Conservation (phyloP, 495 filamentous ascomycete genomes). For the Aspergillus bridgeri region DNA sequence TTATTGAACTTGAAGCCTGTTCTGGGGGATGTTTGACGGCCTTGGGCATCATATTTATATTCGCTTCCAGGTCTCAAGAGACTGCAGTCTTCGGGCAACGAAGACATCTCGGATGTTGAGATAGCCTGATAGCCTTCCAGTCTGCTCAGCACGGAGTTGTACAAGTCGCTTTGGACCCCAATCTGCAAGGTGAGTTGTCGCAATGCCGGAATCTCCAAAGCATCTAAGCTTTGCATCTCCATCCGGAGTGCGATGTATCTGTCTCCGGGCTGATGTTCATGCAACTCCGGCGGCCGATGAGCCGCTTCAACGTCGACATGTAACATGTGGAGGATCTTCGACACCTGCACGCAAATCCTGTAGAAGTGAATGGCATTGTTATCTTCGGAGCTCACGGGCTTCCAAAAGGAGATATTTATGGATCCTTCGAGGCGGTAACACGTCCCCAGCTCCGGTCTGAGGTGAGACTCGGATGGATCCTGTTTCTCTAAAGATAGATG, state of each 20-base stretch:
- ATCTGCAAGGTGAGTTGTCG: neutral
- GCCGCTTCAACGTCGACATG: neutral
- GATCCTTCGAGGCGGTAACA: neutral
- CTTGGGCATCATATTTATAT: neutral
- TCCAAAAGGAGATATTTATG: constrained; percentile 1
- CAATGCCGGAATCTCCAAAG: neutral
- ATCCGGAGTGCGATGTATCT: neutral
- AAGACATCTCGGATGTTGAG: neutral
- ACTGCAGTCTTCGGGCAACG: neutral
- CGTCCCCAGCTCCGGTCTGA: neutral
- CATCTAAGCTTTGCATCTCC: neutral
- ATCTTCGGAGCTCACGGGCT: neutral
- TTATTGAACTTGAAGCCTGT: neutral
- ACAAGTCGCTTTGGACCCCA: neutral
- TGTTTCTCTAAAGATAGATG: neutral
- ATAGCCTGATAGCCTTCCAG: neutral
- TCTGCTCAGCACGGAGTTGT: neutral
- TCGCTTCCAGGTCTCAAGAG: neutral
- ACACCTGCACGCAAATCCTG: neutral
- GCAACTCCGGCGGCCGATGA: neutral
- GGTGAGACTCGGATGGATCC: neutral
- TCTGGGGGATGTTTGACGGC: neutral
- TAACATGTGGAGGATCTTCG: too few species aligned
- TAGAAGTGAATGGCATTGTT: neutral
- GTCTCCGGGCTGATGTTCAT: neutral